Evolutionary conservation across 768 basidiomycete genomes (phyloP), one percentile per base, ranked within the genome.

Genomic region (Trametes cingulata): DNA sequence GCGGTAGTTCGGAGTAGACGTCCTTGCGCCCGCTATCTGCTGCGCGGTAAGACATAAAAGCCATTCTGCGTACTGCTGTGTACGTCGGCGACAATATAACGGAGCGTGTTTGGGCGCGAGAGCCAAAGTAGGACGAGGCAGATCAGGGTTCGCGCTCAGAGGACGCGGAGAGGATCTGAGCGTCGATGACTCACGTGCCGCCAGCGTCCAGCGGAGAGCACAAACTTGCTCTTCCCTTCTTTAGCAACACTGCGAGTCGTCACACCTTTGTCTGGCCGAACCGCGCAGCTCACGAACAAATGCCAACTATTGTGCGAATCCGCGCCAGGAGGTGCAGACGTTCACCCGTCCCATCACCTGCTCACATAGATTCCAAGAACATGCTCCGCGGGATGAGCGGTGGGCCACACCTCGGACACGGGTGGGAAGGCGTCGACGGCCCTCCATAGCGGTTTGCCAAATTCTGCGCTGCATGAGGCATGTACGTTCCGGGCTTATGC

Each of bases 1-100:
- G 69, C 50, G 66, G 66, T 24, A 63, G 22, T n/a, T 63, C 65
- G 36, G 67, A 61, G 65, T 71, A 71, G 52, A 71, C 61, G 55
- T 69, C 69, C 50, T 53, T 59, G 49, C 46, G 53, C 25, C 37
- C 51, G 37, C 45, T 49, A 36, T 62, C 49, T 35, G 50, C 55
- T 62, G 61, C 55, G 51, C 61, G 61, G 37, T 57, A 42, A 40
- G 51, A 56, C 55, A 57, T 52, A 42, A 53, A 57, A 27, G 55
- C 37, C 51, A 53, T 42, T 12, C 1, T 42, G 47, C 15, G 10
- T 27, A 19, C 47, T 7, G 27, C 22, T 27, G 17, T 35, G 29
- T 29, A 17, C 39, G 47, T 25, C 57, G 61, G 57, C 13, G 40
- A 42, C 56, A 54, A 58, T 54, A 52, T 12, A 40, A 29, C 40